These are phyloP conservation scores for Rhizophora apiculata DNA, from an alignment of 345 rosid species.

Conservation along the genomic window DNA sequence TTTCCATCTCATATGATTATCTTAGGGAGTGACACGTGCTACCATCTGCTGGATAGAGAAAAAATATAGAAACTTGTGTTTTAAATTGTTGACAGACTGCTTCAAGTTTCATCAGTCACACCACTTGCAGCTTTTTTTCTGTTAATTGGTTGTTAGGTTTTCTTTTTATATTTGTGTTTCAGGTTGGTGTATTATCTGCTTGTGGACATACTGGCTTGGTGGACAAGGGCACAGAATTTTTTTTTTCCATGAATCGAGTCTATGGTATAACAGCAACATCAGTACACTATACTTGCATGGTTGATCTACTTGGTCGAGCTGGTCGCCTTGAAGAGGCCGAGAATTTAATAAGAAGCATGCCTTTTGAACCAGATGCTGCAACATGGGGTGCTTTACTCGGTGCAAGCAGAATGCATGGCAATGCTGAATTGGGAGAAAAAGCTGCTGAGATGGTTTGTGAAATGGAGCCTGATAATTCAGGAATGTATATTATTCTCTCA, in stretches of 20 bases:
- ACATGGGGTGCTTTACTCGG: conserved; percentile 82
- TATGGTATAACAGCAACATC: conserved; percentile 55
- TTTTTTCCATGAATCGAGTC: conserved; percentile 48
- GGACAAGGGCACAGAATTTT: conserved; percentile 49
- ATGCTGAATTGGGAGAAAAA: conserved; percentile 56
- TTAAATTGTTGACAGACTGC: not conserved
- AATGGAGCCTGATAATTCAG: conserved; percentile 67
- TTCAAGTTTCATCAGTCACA: not conserved
- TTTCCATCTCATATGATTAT: too few species aligned
- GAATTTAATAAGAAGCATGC: conserved; percentile 51
- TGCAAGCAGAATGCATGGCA: conserved; percentile 67
- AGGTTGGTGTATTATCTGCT: conserved; percentile 66
- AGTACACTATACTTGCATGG: conserved; percentile 67
- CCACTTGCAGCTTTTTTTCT: not conserved
- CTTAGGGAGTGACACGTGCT: too few species aligned
- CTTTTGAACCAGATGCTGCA: conserved; percentile 65
- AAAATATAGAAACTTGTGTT: not conserved
- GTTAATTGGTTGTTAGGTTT: conserved; percentile 1
- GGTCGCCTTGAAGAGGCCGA: conserved; percentile 62
- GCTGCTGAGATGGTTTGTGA: conserved; percentile 57
- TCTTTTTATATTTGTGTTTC: conserved; percentile 14
- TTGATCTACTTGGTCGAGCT: conserved; percentile 74
- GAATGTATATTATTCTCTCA: conserved; percentile 72
- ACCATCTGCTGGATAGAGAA: not conserved
- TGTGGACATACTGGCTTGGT: conserved; percentile 68